These are phyloP conservation scores for Leishmania tropica DNA, from an alignment of 208 protist species.

Conservation along the genomic window DNA sequence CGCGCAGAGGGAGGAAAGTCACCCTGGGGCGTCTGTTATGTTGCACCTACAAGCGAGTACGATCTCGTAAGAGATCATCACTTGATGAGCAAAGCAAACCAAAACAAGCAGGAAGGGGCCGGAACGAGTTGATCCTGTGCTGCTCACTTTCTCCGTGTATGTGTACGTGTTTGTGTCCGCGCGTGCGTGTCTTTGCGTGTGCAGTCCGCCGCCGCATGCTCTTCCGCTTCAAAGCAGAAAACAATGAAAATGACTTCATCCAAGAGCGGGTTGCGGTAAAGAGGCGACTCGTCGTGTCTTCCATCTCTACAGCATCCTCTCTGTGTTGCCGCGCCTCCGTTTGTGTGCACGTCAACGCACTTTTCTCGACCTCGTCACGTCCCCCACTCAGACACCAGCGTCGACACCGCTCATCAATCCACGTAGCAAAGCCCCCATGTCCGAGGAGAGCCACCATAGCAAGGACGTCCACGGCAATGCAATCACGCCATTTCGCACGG, in stretches of 20 bases:
- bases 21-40: background rate
- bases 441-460: constrained; percentile 19
- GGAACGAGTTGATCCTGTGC: no score
- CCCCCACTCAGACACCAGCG: background rate
- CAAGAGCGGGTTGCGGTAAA: background rate
- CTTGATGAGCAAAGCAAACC: no score
- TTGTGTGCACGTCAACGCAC: constrained; percentile 3
- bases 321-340: background rate
- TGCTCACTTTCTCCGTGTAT: background rate
- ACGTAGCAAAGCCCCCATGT: background rate
- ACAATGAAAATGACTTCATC: background rate
- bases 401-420: background rate
- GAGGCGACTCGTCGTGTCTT: background rate
- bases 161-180: background rate
- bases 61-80: no score
- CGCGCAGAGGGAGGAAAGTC: no score
- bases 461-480: constrained; percentile 20
- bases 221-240: background rate
- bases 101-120: no score
- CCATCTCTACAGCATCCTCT: background rate
- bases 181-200: background rate
- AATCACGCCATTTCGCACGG: constrained; percentile 19
- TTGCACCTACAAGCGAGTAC: background rate
- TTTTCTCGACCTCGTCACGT: background rate
- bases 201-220: background rate